phyloP scores from a whole-genome alignment of 768 basidiomycete species.

The Exidia glandulosa region DNA sequence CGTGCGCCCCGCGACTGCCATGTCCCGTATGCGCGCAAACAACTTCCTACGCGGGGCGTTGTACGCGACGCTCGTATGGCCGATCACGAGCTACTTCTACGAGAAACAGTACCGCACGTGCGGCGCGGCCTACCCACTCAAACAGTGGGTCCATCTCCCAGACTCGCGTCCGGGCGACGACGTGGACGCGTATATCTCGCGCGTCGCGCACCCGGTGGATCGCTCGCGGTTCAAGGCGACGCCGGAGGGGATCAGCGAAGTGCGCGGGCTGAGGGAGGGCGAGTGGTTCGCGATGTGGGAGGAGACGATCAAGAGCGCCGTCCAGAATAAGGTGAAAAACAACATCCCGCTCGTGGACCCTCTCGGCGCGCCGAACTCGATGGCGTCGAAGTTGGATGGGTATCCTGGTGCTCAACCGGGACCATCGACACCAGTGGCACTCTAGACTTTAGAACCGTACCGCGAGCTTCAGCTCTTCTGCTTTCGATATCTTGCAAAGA shows the following conservation, averaged over 20 bases:
- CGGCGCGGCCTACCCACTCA: slow-evolving; percentile 67
- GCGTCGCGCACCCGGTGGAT: slow-evolving; percentile 3
- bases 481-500: no score
- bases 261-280: slow-evolving; percentile 54
- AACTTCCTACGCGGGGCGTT: slow-evolving; percentile 61
- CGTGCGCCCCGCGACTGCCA: slow-evolving; percentile 53
- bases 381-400: background rate
- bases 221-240: slow-evolving; percentile 21
- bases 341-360: background rate
- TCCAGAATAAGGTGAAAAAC: slow-evolving; percentile 15
- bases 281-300: slow-evolving; percentile 79
- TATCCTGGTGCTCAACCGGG: background rate
- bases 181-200: slow-evolving; percentile 1
- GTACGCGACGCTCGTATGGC: slow-evolving; percentile 60
- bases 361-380: background rate
- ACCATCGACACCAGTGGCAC: background rate
- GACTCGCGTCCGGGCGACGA: slow-evolving; percentile 7
- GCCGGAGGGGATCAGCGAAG: slow-evolving; percentile 21
- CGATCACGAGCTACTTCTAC: slow-evolving; percentile 69
- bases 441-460: no score
- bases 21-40: slow-evolving; percentile 59
- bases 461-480: no score
- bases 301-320: slow-evolving; percentile 49
- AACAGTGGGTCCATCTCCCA: slow-evolving; percentile 7
- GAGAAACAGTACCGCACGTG: slow-evolving; percentile 48